Base-by-base conservation (phyloP, 768 basidiomycete species). In the Sistotremastrum suecicum region DNA sequence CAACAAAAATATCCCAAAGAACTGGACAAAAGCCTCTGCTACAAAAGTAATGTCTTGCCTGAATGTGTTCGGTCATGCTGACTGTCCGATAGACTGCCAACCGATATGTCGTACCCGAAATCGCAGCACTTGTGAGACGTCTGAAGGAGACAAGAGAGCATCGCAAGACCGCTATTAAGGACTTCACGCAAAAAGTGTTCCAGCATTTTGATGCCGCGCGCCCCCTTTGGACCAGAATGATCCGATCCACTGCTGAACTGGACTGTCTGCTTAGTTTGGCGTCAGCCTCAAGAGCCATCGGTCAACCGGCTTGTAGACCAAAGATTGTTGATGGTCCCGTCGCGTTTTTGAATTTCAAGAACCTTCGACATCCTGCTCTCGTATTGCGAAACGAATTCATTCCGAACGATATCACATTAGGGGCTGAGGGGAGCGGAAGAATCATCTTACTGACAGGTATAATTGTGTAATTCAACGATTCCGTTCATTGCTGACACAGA, bases 121-220 rank as follows among this genome's bases (percentile, higher is more conserved):
- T 90, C 2, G 75, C 78, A 47, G 55, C 71, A 4, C 77, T 77
- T 32, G 75, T 98, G 43, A 79, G 88, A 12, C 64, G 76, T 47
- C 70, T 95, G 33, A 98, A 98, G 63, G 95, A 99, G 64, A 91
- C 89, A 3, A 77, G 88, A 37, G 95, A 99, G 63, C 88, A 78
- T 46, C 80, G 83, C 37, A 84, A 70, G 49, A 72, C 75, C 2
- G 78, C 79, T 5, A 77, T 89, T 63, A 90, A 83, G 59, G 72
- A 76, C 7, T 99, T 97, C 68, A 86, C 82, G 58, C 73, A 68
- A 56, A 75, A 80, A 36, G 65, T 92, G 11, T 94, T 72, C 54
- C 73, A 68, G 31, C 85, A 89, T 61, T 91, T 92, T 54, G 86
- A 89, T 58, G 62, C 71, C 3, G 86, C 92, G 56, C 78, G 86